Base-by-base conservation (phyloP, 2,329 filamentous ascomycete species). In the Microdochium bolleyi region DNA sequence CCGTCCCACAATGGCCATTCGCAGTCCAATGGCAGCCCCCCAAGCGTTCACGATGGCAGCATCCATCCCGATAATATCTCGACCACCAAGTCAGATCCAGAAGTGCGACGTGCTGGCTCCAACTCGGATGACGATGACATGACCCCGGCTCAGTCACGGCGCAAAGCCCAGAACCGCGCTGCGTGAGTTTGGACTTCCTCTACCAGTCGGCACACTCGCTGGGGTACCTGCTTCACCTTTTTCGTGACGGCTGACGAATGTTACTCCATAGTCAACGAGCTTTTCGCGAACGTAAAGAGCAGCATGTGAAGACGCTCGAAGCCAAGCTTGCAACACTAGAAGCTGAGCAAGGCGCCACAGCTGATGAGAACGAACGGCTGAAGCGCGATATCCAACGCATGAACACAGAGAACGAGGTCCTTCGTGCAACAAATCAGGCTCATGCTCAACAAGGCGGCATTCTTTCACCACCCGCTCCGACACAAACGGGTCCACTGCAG, bases 211-310 rank as follows among this genome's bases (percentile, higher is more conserved):
- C 49, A 50, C 24, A 51, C 49, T 44, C 51, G 53, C 27, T 55
- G 34, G n/a, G n/a, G n/a, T n/a, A n/a, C n/a, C n/a, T n/a, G n/a
- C n/a, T n/a, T n/a, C n/a, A n/a, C n/a, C n/a, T n/a, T 34, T 11
- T 30, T 30, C 27, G 11, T 5, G 27, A 30, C 11, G 5, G 27
- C 16, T 34, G n/a, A 52, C 22, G 38, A 24, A 38, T 51, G 25
- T 19, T 11, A 22, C 41, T 41, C n/a, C 50, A 25, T 57, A 96
- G 92, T 49, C 94, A 97, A 78, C 87, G 92, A 61, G 92, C 94
- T 30, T 97, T 97, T 69, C 89, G 92, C 55, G 92, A 97, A 70
- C 87, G 92, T 60, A 97, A 97, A 70, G 92, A 97, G 68, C 87
- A 85, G 54, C 92, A 95, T 64, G 91, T 97, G 57, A 92, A 92